Percentiles rank a stretch among this genome's conserved stretches.
Conservation (phyloP, 148 eudicot species). For the Beta vulgaris region DNA sequence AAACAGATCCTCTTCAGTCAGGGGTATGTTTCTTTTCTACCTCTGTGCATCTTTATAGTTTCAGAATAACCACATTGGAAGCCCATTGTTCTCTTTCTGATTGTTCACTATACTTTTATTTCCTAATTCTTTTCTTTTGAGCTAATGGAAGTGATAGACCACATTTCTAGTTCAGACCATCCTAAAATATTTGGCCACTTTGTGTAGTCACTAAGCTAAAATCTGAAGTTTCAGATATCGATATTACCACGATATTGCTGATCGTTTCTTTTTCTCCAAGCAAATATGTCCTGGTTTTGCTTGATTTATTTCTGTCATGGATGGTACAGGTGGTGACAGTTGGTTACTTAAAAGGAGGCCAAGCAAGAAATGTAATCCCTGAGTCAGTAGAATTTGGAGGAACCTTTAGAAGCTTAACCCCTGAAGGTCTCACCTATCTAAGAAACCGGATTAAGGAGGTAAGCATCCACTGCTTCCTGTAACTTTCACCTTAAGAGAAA, state of each 20-base stretch:
- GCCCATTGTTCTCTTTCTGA: neutral
- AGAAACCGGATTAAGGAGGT: slow-evolving; percentile 63
- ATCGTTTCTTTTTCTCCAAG: neutral
- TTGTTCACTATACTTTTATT: neutral
- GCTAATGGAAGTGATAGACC: neutral
- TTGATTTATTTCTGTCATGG: neutral
- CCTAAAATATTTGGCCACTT: neutral
- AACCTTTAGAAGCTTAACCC: slow-evolving; percentile 48
- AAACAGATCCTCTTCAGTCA: slow-evolving; percentile 62
- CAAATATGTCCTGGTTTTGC: neutral
- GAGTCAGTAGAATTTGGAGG: slow-evolving; percentile 62
- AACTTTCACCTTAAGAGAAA: neutral
- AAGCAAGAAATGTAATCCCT: slow-evolving; percentile 63
- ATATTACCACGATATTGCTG: too few species aligned
- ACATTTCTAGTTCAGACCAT: neutral
- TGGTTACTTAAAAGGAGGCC: slow-evolving; percentile 52
- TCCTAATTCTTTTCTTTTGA: neutral
- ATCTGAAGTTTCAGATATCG: too few species aligned
- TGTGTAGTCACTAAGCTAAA: too few species aligned
- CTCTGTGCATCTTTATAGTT: neutral
- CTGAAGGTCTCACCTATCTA: slow-evolving; percentile 46
- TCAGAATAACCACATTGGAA: neutral
- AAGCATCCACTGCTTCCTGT: neutral
- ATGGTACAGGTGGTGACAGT: slow-evolving; percentile 53
- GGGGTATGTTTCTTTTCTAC: slow-evolving; percentile 35